Base-by-base conservation (phyloP, 2,329 filamentous ascomycete genomes). In the Penicillium sp. region DNA sequence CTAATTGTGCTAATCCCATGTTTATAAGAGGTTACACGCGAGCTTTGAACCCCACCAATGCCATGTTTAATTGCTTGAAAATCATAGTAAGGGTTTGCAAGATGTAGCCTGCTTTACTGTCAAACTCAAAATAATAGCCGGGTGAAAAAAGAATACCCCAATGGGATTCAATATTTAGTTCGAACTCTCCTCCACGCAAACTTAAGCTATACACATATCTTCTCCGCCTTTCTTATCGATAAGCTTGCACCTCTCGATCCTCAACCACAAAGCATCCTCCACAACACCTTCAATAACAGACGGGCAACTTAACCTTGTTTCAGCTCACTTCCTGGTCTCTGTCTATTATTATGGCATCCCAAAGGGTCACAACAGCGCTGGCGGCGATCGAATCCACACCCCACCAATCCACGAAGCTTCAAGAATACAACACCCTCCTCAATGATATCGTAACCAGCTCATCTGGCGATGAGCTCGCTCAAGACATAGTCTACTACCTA, bases 401-500 rank as follows among this genome's bases (percentile, higher is more conserved):
- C 29, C 73, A 76, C 33, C 72, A 78, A 50, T 70, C 75, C 58
- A 77, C 79, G 67, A 85, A 84, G 69, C 72, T 81, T 41, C 73
- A 81, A 23, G 79, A 76, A 42, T 87, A 87, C 76, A 81, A 78
- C 54, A 73, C 80, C 20, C 76, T 86, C n/a, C 81, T 88, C 58
- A 72, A 79, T 59, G 75, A 80, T 48, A 83, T 86, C 68, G 75
- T 83, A 49, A 69, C 76, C 12, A 76, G 76, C 54, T 67, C 71
- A 11, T 70, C 75, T 7, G 65, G 74, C 33, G 72, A 78, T 20
- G 75, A 81, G 51, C 76, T 85, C 45, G 71, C 81, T 53, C 72
- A 81, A 57, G 86, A 92, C 72, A 80, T 92, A 55, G 85, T 84
- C 57, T 84, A 84, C 66, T 87, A 90, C 63, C 79, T 87, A 52